A percentile compares a stretch with the other conserved stretches of the same genome.
phyloP scores from a whole-genome alignment of 2,329 filamentous ascomycete species.

The Bipolaris gigantea region DNA sequence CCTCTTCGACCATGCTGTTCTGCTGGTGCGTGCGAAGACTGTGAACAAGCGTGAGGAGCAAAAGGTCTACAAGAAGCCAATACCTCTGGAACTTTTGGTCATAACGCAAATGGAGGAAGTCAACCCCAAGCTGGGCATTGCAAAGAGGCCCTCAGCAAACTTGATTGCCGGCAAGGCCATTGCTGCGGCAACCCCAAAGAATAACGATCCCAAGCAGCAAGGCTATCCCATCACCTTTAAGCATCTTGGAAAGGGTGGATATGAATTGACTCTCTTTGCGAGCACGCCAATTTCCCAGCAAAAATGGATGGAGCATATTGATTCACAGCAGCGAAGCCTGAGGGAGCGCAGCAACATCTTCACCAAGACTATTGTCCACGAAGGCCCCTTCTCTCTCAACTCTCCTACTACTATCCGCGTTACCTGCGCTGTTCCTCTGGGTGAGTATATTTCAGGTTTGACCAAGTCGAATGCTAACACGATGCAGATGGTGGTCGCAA shows the following conservation, averaged over 20 bases:
- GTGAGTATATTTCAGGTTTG: constrained; percentile 53
- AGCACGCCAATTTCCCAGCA: constrained; percentile 82
- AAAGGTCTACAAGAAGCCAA: constrained; percentile 92
- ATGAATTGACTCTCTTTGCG: constrained; percentile 87
- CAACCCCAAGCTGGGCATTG: constrained; percentile 74
- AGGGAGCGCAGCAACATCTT: constrained; percentile 74
- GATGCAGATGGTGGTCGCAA: constrained; percentile 85
- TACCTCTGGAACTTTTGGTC: constrained; percentile 87
- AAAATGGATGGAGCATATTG: constrained; percentile 97
- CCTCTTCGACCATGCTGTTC: constrained; percentile 92
- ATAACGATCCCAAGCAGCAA: constrained; percentile 59
- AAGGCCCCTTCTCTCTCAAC: constrained; percentile 78
- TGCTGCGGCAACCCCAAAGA: constrained; percentile 47
- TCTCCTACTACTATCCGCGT: constrained; percentile 70
- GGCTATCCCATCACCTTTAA: constrained; percentile 95
- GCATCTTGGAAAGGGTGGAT: constrained; percentile 92
- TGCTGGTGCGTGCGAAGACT: constrained; percentile 87
- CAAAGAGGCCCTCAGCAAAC: constrained; percentile 87
- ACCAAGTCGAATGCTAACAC: constrained; percentile 23
- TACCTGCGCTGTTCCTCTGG: constrained; percentile 91
- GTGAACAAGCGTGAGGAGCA: constrained; percentile 93
- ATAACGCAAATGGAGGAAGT: constrained; percentile 98
- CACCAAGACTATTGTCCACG: constrained; percentile 69
- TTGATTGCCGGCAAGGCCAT: constrained; percentile 59
- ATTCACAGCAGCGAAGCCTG: constrained; percentile 83